phyloP scores from a whole-genome alignment of 1,139 yeast species.

The Candida tropicalis region DNA sequence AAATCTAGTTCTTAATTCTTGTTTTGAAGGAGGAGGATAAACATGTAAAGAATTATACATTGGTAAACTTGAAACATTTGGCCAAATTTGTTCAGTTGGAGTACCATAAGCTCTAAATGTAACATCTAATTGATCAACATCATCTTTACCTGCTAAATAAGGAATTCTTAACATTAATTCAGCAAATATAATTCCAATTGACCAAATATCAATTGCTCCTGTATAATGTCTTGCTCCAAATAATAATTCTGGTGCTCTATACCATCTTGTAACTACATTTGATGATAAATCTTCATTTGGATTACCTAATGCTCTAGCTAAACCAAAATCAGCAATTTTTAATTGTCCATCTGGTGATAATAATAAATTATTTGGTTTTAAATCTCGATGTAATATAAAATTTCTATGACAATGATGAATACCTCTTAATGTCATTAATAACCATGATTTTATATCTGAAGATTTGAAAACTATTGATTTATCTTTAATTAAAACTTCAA shows the following conservation, averaged over 20 bases:
- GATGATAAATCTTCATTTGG: constrained; percentile 84
- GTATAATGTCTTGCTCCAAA: constrained; percentile 91
- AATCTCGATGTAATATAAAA: constrained; percentile 85
- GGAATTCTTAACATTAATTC: constrained; percentile 95
- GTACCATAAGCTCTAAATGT: constrained; percentile 96
- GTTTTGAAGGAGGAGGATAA: constrained; percentile 83
- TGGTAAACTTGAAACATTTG: constrained; percentile 80
- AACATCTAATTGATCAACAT: constrained; percentile 83
- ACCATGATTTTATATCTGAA: constrained; percentile 91
- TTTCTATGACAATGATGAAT: constrained; percentile 94
- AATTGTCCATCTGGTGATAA: constrained; percentile 85
- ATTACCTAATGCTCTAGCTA: constrained; percentile 81
- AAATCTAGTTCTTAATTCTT: constrained; percentile 79
- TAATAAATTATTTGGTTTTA: constrained; percentile 80
- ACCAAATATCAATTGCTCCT: constrained; percentile 90
- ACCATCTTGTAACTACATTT: constrained; percentile 97
- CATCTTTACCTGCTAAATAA: constrained; percentile 90
- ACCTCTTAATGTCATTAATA: constrained; percentile 91
- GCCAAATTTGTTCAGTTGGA: constrained; percentile 93
- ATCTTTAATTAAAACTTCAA: constrained; percentile 89
- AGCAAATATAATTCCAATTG: constrained; percentile 94
- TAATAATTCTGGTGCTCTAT: constrained; percentile 89
- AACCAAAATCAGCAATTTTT: constrained; percentile 95
- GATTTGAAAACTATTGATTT: constrained; percentile 74
- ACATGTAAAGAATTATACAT: constrained; percentile 69